Base-by-base conservation (phyloP, 768 basidiomycete genomes). In the Leccinellum rugosiceps region DNA sequence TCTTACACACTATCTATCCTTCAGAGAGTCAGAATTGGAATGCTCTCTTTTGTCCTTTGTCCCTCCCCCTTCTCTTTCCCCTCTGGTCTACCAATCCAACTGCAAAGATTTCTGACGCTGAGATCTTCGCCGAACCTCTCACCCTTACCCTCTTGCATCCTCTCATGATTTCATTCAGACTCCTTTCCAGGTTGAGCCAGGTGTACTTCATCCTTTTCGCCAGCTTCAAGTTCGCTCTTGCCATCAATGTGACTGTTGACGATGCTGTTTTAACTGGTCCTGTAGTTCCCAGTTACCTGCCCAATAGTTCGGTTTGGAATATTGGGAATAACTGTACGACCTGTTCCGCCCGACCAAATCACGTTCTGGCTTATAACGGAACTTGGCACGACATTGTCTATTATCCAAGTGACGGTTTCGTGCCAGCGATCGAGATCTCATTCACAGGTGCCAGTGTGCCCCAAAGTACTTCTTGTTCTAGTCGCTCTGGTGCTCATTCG, bases 351-450 rank as follows among this genome's bases (percentile, higher is more conserved):
- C 4, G 15, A 2, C 63, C 56, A 4, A 45, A 62, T 41, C 32
- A 54, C 4, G 9, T 43, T 1, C 10, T 6, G 17, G 60, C 25
- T 4, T 60, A 57, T 25, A 34, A 62, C 4, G 53, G 50, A 4
- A 66, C 65, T 34, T 66, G 65, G 65, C 65, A 66, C 13, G 65
- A 62, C 5, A 1, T 35, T 7, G 64, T 58, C 13, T 62, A 10
- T 10, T 0, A 1, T 47, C 35, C 43, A 3, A 2, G 3, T 7
- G 4, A 8, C 1, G 26, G 8, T 0, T 23, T 3, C 25, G 6
- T 28, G 9, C 59, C 23, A 32, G 14, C 15, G 3, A 34, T 67
- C 11, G 11, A 57, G 3, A 50, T 66, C 23, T 38, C 52, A 11
- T 67, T 62, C 7, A 58, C 51, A 23, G 65, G 65, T 58, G 38